These are phyloP conservation scores for Trichophyton simii DNA, from an alignment of 2,329 filamentous ascomycete genomes.

Conservation along the genomic window DNA sequence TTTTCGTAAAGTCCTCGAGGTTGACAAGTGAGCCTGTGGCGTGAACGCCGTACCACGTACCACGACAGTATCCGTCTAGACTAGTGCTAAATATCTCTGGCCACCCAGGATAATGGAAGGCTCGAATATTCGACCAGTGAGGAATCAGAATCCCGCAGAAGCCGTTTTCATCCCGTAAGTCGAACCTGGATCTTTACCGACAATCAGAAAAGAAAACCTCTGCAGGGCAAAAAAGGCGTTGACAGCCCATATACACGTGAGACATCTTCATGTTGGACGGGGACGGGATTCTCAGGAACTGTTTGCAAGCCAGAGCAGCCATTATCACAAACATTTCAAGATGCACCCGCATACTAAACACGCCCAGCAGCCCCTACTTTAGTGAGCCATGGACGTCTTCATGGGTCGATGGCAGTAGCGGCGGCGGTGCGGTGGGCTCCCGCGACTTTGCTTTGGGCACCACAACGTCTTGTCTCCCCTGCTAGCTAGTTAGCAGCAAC, in stretches of 20 bases:
- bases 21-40: constrained; percentile 2
- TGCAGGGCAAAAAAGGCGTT: not conserved
- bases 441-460: not conserved
- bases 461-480: not conserved
- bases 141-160: not conserved
- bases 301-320: not conserved
- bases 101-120: not conserved
- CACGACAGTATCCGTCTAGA: not conserved
- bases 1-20: not conserved
- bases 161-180: not conserved
- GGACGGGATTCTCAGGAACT: not conserved
- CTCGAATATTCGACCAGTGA: not conserved
- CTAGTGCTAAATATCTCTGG: not conserved
- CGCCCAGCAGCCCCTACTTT: not conserved
- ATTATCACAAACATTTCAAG: not conserved
- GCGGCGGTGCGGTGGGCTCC: not conserved
- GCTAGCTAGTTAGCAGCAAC: not conserved
- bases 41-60: not conserved
- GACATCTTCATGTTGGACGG: not conserved
- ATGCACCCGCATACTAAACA: not conserved
- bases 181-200: not conserved
- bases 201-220: not conserved
- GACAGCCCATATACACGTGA: not conserved
- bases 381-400: not conserved
- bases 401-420: not conserved